phyloP scores from a whole-genome alignment of 2,329 filamentous ascomycete genomes.

The Aspergillus costaricaensis region DNA sequence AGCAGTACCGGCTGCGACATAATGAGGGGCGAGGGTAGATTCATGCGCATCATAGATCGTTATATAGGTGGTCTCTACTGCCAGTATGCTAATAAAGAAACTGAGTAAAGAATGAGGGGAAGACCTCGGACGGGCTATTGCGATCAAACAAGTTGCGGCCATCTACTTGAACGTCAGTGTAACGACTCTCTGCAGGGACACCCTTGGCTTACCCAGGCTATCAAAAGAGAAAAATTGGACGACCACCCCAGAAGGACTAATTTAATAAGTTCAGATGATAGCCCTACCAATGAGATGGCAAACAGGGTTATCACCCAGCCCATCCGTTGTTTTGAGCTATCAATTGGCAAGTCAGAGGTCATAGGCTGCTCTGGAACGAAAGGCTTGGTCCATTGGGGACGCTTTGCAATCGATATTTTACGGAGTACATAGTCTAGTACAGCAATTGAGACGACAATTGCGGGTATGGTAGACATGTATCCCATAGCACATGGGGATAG shows the following conservation, averaged over 20 bases:
- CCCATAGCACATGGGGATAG: slow-evolving; percentile 38
- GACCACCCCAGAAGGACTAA: slow-evolving; percentile 21
- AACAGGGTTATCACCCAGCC: slow-evolving; percentile 44
- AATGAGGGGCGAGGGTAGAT: slow-evolving; percentile 25
- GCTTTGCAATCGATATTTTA: slow-evolving; percentile 26
- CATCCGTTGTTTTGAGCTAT: slow-evolving; percentile 29
- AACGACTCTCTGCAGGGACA: background rate
- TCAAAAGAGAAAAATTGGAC: slow-evolving; percentile 28
- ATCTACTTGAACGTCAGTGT: slow-evolving; percentile 30
- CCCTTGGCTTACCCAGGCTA: slow-evolving; percentile 42
- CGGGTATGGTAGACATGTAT: slow-evolving; percentile 36
- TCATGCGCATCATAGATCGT: slow-evolving; percentile 22
- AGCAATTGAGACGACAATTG: slow-evolving; percentile 28
- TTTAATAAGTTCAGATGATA: slow-evolving; percentile 36
- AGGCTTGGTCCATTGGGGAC: slow-evolving; percentile 54
- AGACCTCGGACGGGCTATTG: slow-evolving; percentile 43
- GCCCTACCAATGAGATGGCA: slow-evolving; percentile 39
- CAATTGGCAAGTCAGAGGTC: slow-evolving; percentile 33
- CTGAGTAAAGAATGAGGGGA: slow-evolving; percentile 43
- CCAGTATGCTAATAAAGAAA: slow-evolving; percentile 36
- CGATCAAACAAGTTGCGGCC: slow-evolving; percentile 37
- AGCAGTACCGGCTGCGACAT: slow-evolving; percentile 43
- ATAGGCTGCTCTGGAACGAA: slow-evolving; percentile 52
- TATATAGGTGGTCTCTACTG: slow-evolving; percentile 38
- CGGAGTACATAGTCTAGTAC: slow-evolving; percentile 32